Conservation (phyloP, 257 asterid genomes). For the Galeopsis tetrahit region DNA sequence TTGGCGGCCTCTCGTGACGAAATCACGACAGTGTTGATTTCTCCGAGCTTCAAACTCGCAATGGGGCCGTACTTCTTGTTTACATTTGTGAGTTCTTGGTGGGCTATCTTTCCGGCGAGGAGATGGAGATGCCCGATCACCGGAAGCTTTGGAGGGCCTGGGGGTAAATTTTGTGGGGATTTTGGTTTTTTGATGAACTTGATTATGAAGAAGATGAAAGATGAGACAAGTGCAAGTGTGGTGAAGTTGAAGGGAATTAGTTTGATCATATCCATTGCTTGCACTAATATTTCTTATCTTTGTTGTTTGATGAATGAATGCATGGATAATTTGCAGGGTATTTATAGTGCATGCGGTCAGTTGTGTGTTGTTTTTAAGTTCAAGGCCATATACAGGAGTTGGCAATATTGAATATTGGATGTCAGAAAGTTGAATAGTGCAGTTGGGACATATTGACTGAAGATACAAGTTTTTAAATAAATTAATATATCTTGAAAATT, state of each 20-base stretch:
- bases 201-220: conserved; percentile 28
- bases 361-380: too few species aligned
- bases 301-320: background rate
- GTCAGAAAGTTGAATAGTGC: too few species aligned
- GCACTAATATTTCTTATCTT: background rate
- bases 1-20: conserved; percentile 13
- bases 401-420: too few species aligned
- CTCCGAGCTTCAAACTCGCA: conserved; percentile 24
- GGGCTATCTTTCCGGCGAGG: background rate
- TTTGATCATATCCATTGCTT: background rate
- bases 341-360: too few species aligned
- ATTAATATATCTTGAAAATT: too few species aligned
- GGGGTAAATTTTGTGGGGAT: background rate
- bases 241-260: conserved; percentile 29
- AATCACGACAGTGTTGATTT: background rate
- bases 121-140: background rate
- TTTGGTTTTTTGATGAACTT: background rate
- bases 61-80: background rate
- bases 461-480: too few species aligned
- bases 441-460: too few species aligned
- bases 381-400: too few species aligned
- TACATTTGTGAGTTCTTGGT: background rate
- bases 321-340: too few species aligned
- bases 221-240: conserved; percentile 16
- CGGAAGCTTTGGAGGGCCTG: background rate